Base-by-base conservation (phyloP, 2,329 filamentous ascomycete genomes). In the Knoxdaviesia proteae region DNA sequence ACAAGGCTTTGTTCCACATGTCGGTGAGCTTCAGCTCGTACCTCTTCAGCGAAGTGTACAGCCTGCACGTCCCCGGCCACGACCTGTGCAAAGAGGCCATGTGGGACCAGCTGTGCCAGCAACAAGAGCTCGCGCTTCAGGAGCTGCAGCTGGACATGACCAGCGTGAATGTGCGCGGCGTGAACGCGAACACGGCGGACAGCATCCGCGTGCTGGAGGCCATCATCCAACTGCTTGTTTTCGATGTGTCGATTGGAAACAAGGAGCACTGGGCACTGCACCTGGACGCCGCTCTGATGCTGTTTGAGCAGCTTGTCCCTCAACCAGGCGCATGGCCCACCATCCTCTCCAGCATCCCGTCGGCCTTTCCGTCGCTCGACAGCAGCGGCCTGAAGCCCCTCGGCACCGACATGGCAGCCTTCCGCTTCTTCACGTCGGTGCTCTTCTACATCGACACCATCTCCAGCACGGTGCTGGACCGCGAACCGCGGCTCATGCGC, bases 1-100 rank as follows among this genome's bases (percentile, higher is more conserved):
- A 72, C 54, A 69, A 67, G 47, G 61, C 69, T 1, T 60, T 76
- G 20, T 74, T 68, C 53, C 69, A 76, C 52, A 67, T 68, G 2
- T 63, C 65, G 39, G 58, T 76, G 11, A 68, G 69, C 31, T 60
- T 77, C 29, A 65, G 67, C 1, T 64, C 68, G 1, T 75, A 72
- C 54, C 75, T 74, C 53, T 68, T 71, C 50, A 63, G 62, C 47
- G 57, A 69, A 34, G 54, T 64, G 9, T 46, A 46, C 34, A 46
- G 44, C 32, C 10, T 44, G 5, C 39, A 46, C 37, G 44, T 44
- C 29, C 45, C 45, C 8, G 42, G 44, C n/a, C 53, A 59, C 47
- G 56, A 56, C 46, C 55, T 51, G 10, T 63, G 56, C 49, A 58
- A 56, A 5, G 47, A 49, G 37, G 50, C 53, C 10, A 58, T 61